Base-by-base conservation (phyloP, 495 filamentous ascomycete genomes). In the Friedmanniomyces endolithicus region DNA sequence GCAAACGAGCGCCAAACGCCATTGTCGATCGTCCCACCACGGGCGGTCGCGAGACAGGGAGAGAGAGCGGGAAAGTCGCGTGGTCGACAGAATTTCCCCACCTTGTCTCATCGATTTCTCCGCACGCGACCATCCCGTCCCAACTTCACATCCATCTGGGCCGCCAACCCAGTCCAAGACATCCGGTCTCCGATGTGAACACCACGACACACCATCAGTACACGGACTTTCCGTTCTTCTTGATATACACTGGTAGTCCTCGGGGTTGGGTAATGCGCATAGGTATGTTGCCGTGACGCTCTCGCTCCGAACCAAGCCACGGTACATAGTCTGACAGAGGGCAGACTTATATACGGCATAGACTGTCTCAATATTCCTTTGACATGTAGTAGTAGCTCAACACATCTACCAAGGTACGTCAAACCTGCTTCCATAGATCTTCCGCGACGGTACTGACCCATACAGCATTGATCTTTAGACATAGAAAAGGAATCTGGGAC, bases 311-410 rank as follows among this genome's bases (percentile, higher is more conserved):
- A 23, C 2, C 44, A 24, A 9, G 4, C 27, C 27, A 31, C 9
- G 44, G 23, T 47, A 47, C 24, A 17, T 22, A 7, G 44, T 24
- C 47, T 19, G 24, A 25, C n/a, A 34, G 2, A 50, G 17, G 12
- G 11, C 54, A 56, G 54, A 56, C 25, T 51, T 44, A 44, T 45
- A 50, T 43, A 41, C 54, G 47, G 33, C 24, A 56, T 56, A 50
- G 27, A 56, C 22, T 14, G 23, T 11, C 17, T 51, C 19, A 16
- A 41, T 11, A 25, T 39, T 49, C 29, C 16, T 16, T 49, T 48
- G 53, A 48, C 29, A 56, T 56, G 54, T 56, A 56, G 37, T 56
- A 56, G 17, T 55, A 55, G 43, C 53, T 55, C 25, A 24, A 16
- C 17, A 46, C 44, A 2, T 8, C 6, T 27, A 24, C 29, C 51